Base-by-base conservation (phyloP, 192 early-diverging fungal genomes). In the Gryganskiella cystojenkinii region DNA sequence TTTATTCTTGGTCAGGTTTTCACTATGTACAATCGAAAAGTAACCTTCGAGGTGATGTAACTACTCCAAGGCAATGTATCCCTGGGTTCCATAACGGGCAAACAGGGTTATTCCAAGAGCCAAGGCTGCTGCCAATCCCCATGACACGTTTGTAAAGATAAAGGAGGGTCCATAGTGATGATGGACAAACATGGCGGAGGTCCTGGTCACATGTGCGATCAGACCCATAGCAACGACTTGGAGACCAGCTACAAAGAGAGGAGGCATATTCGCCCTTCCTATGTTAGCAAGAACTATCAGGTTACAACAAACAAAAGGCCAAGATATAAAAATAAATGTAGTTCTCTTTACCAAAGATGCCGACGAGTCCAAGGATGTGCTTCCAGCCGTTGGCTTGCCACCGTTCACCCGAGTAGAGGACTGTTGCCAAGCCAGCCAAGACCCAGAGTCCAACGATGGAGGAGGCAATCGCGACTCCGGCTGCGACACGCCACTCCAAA, bases 11-110 rank as follows among this genome's bases (percentile, higher is more conserved):
- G n/a, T n/a, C n/a, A n/a, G n/a, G n/a, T n/a, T 40, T 40, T 40
- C 37, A 13, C 37, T 40, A 40, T 40, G 37, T 40, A 40, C 37
- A 40, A 40, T 40, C 7, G 37, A 40, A 5, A 13, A 40, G 37
- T 13, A 40, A 5, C 20, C 28, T 15, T 19, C 8, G 35, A n/a
- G n/a, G n/a, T n/a, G n/a, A n/a, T n/a, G n/a, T n/a, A n/a, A n/a
- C 51, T 78, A 68, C 61, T 78, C 66, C 66, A 78, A 47, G 17
- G 74, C 59, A 60, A 78, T 78, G 34, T 58, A 59, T 19, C 74
- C 74, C 40, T 58, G 74, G 43, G 74, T 11, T 15, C 47, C 55
- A 24, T 78, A 69, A 15, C 59, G 56, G 35, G 74, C 74, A 59
- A 45, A 78, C 15, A 69, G 40, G 24, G 14, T 31, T 7, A 78